These are phyloP conservation scores for Diaporthe citrichinensis DNA, from an alignment of 2,329 filamentous ascomycete species.

Conservation along the genomic window DNA sequence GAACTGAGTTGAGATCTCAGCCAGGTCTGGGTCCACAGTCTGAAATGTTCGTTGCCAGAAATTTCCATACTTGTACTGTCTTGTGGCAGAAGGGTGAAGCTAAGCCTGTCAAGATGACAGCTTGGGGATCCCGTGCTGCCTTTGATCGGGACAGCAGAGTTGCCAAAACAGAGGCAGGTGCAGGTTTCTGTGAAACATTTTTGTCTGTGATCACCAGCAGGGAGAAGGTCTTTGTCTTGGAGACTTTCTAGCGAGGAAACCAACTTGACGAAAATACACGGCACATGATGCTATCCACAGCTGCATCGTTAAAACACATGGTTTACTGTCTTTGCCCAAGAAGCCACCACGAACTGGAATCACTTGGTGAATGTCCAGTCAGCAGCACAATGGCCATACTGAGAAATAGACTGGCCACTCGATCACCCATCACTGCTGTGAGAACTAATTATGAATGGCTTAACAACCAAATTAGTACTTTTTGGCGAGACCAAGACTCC, in stretches of 20 bases:
- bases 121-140: neutral
- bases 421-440: neutral
- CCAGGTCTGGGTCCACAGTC: too few species aligned
- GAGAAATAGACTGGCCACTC: neutral
- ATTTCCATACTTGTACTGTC: neutral
- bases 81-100: neutral
- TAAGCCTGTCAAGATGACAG: neutral
- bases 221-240: neutral
- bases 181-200: neutral
- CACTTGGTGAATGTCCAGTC: neutral
- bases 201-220: neutral
- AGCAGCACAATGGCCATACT: neutral
- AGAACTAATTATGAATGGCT: neutral
- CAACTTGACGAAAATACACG: neutral
- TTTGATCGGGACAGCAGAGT: neutral
- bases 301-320: neutral
- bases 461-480: neutral
- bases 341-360: neutral
- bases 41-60: neutral
- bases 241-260: neutral
- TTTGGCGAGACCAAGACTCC: neutral
- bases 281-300: neutral
- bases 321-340: neutral
- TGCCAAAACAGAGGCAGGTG: neutral
- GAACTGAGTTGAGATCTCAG: neutral